Conservation (phyloP, 2,329 filamentous ascomycete species). For the Penicillium sp. region DNA sequence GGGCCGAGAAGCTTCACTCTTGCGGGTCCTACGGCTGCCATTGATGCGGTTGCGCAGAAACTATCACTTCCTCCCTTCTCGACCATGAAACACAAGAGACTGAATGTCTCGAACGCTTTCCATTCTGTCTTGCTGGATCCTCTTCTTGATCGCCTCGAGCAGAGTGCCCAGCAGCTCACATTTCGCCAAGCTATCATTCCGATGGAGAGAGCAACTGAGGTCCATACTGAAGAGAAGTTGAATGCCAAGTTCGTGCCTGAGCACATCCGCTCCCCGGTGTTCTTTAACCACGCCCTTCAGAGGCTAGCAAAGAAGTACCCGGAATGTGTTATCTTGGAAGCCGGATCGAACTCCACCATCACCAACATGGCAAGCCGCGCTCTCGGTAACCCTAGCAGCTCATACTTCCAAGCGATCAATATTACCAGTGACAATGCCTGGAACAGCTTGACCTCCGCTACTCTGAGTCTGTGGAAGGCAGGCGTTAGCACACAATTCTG, state of each 20-base stretch:
- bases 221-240: neutral
- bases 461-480: neutral
- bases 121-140: neutral
- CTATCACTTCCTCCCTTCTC: neutral
- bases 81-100: conserved; percentile 17
- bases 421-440: neutral
- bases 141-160: neutral
- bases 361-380: neutral
- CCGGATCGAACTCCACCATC: neutral
- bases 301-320: neutral
- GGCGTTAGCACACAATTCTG: neutral
- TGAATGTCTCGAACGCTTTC: neutral
- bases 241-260: neutral
- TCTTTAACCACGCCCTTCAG: neutral
- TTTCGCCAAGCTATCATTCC: neutral
- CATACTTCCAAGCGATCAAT: neutral
- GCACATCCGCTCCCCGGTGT: neutral
- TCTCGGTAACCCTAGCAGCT: neutral
- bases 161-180: neutral
- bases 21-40: conserved; percentile 36
- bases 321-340: neutral
- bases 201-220: neutral
- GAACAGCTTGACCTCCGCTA: neutral
- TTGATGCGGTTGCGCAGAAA: conserved; percentile 27
- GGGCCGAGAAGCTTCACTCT: conserved; percentile 46